Base-by-base conservation (phyloP, 345 rosid species). In the Excoecaria agallocha region DNA sequence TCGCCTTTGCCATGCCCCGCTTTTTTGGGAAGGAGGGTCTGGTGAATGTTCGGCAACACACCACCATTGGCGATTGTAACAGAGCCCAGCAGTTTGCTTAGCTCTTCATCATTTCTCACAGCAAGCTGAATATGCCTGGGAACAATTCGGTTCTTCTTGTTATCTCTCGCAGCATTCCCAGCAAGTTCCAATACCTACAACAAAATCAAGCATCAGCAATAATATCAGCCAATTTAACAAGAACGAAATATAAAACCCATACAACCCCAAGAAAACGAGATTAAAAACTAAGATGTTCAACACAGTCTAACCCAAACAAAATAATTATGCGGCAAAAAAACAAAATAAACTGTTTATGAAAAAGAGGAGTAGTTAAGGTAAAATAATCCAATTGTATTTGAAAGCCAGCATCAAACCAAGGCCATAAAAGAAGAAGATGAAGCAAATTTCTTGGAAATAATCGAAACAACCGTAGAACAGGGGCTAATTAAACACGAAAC, bases 91-190 rank as follows among this genome's bases (percentile, higher is more conserved):
- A 90, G 87, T 57, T 87, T 90, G 72, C 92, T 89, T 13, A 90
- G 74, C 45, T 90, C 91, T 73, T 90, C 91, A 12, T 90, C 91
- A 15, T 88, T 90, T 67, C 89, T 87, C 68, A 89, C 90, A 0
- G 93, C 96, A 16, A 89, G 78, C 45, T 91, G 96, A 43, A 91
- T 91, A 72, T 91, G 96, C 80, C 96, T 84, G 1, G 92, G 93
- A 45, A 87, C 84, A 0, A 91, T 91, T 2, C 91, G 78, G 19
- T 85, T 88, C 89, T 89, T 91, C 85, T 91, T 91, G 80, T 91
- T 91, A 38, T 89, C 93, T 49, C 96, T 86, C 0, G 93, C 95
- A 0, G 95, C 95, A 35, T 90, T 90, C 0, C 96, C 92, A n/a
- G 90, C 92, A 11, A 91, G 82, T 79, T 91, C 92, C 81, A 91